Base-by-base conservation (phyloP, 2,329 filamentous ascomycete genomes). In the Coniella vitis region DNA sequence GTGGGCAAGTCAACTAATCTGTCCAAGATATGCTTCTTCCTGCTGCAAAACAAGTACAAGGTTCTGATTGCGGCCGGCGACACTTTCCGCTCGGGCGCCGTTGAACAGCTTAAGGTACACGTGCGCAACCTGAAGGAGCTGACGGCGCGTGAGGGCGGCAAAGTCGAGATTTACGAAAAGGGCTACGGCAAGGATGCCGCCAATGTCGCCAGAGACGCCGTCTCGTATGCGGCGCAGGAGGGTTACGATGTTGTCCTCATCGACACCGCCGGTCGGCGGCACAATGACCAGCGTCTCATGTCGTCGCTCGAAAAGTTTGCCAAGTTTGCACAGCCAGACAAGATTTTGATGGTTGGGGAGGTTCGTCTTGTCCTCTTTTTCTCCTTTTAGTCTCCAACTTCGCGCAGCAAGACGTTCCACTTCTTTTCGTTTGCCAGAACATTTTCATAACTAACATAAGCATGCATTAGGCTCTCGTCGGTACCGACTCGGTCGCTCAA, bases 121-220 rank as follows among this genome's bases (percentile, higher is more conserved):
- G 93, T 95, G 25, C 84, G 88, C 51, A 96, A 97, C 63, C 75
- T 98, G 55, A 89, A 87, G 63, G 91, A 98, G 67, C 77, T 98
- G 29, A 87, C 84, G 4, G 78, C 81, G 45, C 83, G 93, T 54
- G 90, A 97, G 67, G 87, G 86, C 39, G 87, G 88, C 22, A 71
- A 81, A 48, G 88, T 98, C 42, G 90, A 95, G 64, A 75, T 98
- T 42, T 98, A 95, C 68, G 89, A 98, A 64, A 93, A 94, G 70
- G 93, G 93, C 32, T 98, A 98, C 64, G 93, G 93, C 60, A 97
- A 96, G 63, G 94, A 98, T 63, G 93, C 94, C 0, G 94, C 94
- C 10, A 86, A 90, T 35, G 91, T 98, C 39, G 93, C 93, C 38
- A 90, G 91, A 64, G 93, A 97, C 60, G 91, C 93, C 0, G 90